A percentile compares a stretch with the other conserved stretches of the same genome.
phyloP scores from a whole-genome alignment of 2,329 filamentous ascomycete genomes.

The Epichloe coenophiala region DNA sequence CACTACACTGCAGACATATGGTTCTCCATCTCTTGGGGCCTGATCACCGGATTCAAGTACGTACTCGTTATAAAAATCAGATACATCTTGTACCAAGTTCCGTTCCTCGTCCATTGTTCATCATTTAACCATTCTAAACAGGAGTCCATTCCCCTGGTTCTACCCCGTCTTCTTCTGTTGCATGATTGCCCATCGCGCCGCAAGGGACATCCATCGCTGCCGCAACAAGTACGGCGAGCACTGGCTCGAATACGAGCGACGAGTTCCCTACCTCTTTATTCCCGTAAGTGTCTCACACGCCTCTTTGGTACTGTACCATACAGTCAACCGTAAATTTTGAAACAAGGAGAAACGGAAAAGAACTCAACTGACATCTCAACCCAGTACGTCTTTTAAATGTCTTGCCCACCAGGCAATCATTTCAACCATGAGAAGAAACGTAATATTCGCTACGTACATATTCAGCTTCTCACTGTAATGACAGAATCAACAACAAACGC shows the following conservation, averaged over 20 bases:
- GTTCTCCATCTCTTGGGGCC: constrained; percentile 37
- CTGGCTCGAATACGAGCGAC: constrained; percentile 67
- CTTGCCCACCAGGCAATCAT: neutral
- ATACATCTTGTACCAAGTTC: neutral
- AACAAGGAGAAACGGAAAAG: neutral
- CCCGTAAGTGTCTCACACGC: constrained; percentile 32
- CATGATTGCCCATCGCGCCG: constrained; percentile 73
- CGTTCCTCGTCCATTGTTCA: neutral
- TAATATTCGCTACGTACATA: neutral
- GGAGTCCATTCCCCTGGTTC: constrained; percentile 79
- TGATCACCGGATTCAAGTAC: constrained; percentile 35
- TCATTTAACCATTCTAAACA: constrained; percentile 8
- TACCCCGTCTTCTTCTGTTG: constrained; percentile 69
- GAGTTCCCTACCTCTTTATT: constrained; percentile 75
- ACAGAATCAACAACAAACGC: neutral
- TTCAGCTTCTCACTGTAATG: neutral
- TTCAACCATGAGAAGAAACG: neutral
- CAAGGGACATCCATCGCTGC: constrained; percentile 65
- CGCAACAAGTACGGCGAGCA: constrained; percentile 68
- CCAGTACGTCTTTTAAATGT: neutral
- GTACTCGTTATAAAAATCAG: neutral
- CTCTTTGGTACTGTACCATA: neutral
- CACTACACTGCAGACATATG: constrained; percentile 36
- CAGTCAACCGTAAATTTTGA: neutral
- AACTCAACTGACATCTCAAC: neutral